phyloP scores from a whole-genome alignment of 768 basidiomycete genomes.

The Kwoniella dendrophila region DNA sequence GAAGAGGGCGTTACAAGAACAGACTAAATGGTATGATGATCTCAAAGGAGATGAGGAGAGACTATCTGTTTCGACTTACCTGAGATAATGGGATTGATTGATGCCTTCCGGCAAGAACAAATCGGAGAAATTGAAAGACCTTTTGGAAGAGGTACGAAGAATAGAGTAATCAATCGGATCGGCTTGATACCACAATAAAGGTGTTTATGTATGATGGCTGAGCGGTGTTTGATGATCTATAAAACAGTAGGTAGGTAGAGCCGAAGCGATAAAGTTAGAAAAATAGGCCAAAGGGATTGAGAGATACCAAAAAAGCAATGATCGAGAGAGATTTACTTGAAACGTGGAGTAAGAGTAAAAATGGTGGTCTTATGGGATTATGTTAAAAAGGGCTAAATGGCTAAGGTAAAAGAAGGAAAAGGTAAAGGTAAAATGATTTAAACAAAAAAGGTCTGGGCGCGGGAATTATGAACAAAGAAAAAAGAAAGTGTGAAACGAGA shows the following conservation, averaged over 20 bases:
- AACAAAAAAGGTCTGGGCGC: slow-evolving; percentile 8
- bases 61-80: no score
- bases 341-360: no score
- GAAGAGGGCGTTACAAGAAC: no score
- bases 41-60: no score
- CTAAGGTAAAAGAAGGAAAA: neutral
- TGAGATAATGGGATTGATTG: no score
- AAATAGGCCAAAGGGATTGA: no score
- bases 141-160: slow-evolving; percentile 3
- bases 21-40: no score
- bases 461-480: slow-evolving; percentile 8
- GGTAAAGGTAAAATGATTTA: neutral
- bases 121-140: slow-evolving; percentile 1
- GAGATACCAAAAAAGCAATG: no score
- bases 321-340: no score
- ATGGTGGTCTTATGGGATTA: no score
- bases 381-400: no score
- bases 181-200: neutral
- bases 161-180: neutral
- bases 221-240: slow-evolving; percentile 10
- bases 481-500: slow-evolving; percentile 13
- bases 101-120: neutral
- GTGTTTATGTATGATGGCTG: slow-evolving; percentile 3
- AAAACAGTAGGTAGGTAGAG: neutral
- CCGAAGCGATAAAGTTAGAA: neutral